Base-by-base conservation (phyloP, 805 yeast species). In the Candida tibetensis region DNA sequence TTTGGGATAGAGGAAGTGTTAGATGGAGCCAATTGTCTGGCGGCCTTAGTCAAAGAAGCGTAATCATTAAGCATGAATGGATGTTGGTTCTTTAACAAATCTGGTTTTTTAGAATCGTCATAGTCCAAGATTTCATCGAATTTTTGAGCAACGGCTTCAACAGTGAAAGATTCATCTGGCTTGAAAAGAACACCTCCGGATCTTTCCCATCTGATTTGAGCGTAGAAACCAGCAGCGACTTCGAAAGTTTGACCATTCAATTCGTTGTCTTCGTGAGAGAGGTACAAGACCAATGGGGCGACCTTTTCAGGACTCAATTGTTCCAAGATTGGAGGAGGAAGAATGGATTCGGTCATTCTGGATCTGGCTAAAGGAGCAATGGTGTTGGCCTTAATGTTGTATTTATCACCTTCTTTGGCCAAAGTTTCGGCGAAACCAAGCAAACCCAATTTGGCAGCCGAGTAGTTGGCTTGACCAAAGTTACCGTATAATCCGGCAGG, bases 401-500 rank as follows among this genome's bases (percentile, higher is more conserved):
- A 79, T 58, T 76, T 86, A 36, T 62, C 76, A 49, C 99, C 99
- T 66, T 91, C 99, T 67, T 88, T 90, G 17, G 97, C 95, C 56
- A 90, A 76, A 6, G 97, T 89, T 64, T 91, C 96, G 32, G 95
- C 84, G 52, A 91, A 79, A 8, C 97, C 98, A 40, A 91, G 85
- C 37, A 89, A 69, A 13, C 86, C 98, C 45, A 85, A 69, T 64
- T 91, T 91, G 16, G 96, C 97, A 19, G 96, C 90, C 1, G 96
- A 81, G 66, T 91, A 91, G 68, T 91, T 91, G 28, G 95, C 79
- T 68, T 91, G 99, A 34, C 99, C 99, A 66, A 90, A 91, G 67
- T 89, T 89, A 45, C 99, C 99, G 60, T 84, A 91, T 48, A 91
- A 73, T 16, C 99, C 99, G 25, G 98, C 98, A 3, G 98, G 96